Conservation (phyloP, 345 rosid genomes). For the Salix exigua region DNA sequence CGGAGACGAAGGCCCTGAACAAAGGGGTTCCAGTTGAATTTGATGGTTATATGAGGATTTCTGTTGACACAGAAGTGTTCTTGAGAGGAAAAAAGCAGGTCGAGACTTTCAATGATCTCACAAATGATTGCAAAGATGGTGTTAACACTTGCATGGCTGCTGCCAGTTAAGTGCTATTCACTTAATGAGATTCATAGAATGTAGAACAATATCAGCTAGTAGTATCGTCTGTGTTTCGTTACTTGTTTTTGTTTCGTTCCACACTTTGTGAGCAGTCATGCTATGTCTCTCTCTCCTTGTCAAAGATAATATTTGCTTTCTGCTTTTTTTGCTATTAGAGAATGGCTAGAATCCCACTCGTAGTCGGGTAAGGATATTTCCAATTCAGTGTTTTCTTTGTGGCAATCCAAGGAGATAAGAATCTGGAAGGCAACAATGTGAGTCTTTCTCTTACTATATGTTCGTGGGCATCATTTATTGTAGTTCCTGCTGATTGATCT, state of each 20-base stretch:
- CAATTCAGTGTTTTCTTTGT: background rate
- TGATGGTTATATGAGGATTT: conserved; percentile 88
- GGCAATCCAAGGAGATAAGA: too few species aligned
- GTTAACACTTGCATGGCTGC: conserved; percentile 71
- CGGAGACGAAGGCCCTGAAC: conserved; percentile 76
- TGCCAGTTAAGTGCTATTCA: conserved; percentile 38
- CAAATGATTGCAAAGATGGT: conserved; percentile 88
- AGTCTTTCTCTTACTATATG: too few species aligned
- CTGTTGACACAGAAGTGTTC: conserved; percentile 88
- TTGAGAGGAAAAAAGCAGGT: conserved; percentile 93
- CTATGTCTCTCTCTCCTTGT: background rate
- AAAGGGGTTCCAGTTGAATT: conserved; percentile 78
- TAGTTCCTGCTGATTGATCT: too few species aligned
- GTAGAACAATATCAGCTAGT: conserved; percentile 14
- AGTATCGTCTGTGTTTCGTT: conserved; percentile 2
- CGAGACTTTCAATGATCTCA: conserved; percentile 86
- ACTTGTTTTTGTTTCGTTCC: background rate
- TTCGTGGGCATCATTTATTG: too few species aligned
- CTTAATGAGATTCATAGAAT: background rate
- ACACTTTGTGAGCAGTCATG: background rate
- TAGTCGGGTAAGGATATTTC: background rate
- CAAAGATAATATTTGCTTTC: background rate
- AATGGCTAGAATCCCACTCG: too few species aligned
- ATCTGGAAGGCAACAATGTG: too few species aligned
- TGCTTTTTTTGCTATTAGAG: background rate